Evolutionary conservation across 345 rosid species (phyloP).

Genomic region (Melaleuca quinquenervia): DNA sequence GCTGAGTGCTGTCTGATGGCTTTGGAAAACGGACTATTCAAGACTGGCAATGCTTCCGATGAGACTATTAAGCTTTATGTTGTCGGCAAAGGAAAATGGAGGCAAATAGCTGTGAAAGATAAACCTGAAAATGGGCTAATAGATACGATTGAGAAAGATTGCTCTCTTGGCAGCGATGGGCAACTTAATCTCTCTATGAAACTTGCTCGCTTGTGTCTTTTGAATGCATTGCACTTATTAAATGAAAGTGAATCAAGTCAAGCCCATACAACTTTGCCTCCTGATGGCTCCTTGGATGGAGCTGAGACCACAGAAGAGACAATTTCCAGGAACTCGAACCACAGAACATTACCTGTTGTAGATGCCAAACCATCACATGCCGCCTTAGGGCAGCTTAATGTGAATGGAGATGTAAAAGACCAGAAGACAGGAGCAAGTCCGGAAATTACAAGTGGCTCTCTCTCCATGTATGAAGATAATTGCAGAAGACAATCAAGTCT

Average conservation of each 20-base stretch:
- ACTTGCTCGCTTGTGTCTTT: conserved; percentile 73
- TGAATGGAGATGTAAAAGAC: conserved; percentile 69
- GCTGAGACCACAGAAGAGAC: conserved; percentile 29
- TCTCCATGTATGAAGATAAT: conserved; percentile 42
- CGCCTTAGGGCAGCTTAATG: conserved; percentile 39
- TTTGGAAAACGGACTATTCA: conserved; percentile 58
- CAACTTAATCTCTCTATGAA: conserved; percentile 65
- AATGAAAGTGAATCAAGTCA: conserved; percentile 27
- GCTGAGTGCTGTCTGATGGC: conserved; percentile 97
- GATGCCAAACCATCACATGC: conserved; percentile 29
- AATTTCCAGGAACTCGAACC: conserved; percentile 22
- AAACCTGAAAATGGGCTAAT: conserved; percentile 25
- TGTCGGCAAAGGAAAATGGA: conserved; percentile 90
- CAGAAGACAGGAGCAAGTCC: conserved; percentile 59
- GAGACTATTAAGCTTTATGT: conserved; percentile 46
- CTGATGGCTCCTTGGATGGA: conserved; percentile 31
- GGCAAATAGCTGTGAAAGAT: conserved; percentile 58
- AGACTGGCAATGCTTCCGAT: conserved; percentile 24
- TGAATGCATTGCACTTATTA: conserved; percentile 65
- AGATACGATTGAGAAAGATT: conserved; percentile 20
- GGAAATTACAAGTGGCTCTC: conserved; percentile 36
- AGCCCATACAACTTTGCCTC: conserved; percentile 21
- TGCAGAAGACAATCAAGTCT: conserved; percentile 40
- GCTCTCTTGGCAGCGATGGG: conserved; percentile 24
- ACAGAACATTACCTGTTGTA: conserved; percentile 16